phyloP scores from a whole-genome alignment of 306 rosid genomes.

The Elaeagnus macrophylla region DNA sequence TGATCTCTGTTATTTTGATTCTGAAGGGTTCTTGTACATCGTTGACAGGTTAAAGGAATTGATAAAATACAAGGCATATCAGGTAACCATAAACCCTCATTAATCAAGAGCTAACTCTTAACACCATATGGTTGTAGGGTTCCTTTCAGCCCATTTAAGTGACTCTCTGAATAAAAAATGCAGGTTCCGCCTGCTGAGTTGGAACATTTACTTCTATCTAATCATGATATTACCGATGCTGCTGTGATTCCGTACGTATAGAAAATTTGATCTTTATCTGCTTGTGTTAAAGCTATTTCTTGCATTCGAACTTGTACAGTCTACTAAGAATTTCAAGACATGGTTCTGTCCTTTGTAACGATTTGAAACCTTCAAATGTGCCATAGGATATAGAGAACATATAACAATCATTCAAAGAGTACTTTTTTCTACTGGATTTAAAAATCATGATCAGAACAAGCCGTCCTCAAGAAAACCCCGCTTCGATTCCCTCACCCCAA shows the following conservation, averaged over 20 bases:
- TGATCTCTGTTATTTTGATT: constrained; percentile 86
- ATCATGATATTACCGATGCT: constrained; percentile 69
- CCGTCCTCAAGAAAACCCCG: no score
- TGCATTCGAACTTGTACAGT: background rate
- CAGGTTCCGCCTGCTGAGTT: constrained; percentile 95
- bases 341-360: no score
- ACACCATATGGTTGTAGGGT: background rate
- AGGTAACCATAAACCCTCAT: constrained; percentile 37
- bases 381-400: no score
- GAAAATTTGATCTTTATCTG: background rate
- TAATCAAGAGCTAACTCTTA: background rate
- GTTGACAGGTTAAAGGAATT: constrained; percentile 86
- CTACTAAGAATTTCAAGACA: no score
- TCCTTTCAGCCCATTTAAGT: background rate
- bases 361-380: no score
- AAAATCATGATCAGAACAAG: no score
- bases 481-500: no score
- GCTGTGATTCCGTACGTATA: constrained; percentile 80
- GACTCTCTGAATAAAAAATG: constrained; percentile 19
- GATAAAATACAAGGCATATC: constrained; percentile 90
- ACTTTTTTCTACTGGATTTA: no score
- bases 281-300: background rate
- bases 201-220: constrained; percentile 59
- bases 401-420: no score
- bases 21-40: constrained; percentile 65